Evolutionary conservation across 2,329 filamentous ascomycete species (phyloP), one percentile per base, ranked within the genome.

Genomic region (Kalmusia sp.): DNA sequence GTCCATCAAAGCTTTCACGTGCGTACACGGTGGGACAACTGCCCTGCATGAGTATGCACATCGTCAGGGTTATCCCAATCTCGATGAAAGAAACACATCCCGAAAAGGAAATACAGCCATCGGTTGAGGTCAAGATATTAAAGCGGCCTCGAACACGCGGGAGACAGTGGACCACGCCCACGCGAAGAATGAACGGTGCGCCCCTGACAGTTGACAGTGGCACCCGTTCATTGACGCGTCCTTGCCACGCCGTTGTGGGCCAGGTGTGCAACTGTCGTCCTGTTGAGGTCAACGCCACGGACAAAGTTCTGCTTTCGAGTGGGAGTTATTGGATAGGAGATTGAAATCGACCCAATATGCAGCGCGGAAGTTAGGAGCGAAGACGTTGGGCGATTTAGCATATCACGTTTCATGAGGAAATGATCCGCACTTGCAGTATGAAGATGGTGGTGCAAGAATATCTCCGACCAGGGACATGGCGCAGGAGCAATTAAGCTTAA

Each of bases 401-500:
- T 19, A 12, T 8, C 22, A 27, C 19, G 21, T 7, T 33, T n/a
- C 47, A 46, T 56, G 34, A 47, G 52, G 52, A 6, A 50, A 33
- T 28, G 59, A 62, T 62, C 54, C 49, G 49, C 52, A 46, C 31
- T 12, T 40, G 52, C 48, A 25, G 38, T 44, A 47, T 38, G 15
- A 19, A 27, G n/a, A n/a, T 30, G 8, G 15, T 24, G 31, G 25
- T 21, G 35, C 48, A 48, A 57, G 50, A 52, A 56, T 56, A 39
- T 54, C 52, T 56, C 54, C 54, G 54, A 27, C 40, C 50, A 62
- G 59, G 57, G 48, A 52, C 39, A 54, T 34, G 38, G 34, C 19
- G 38, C 33, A 45, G 25, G 17, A 30, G 28, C 39, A 56, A 59
- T 51, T 53, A 60, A 62, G 57, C 45, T 59, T 60, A 54, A 58